phyloP scores from a whole-genome alignment of 495 filamentous ascomycete genomes.

The Penicillium nucicola region DNA sequence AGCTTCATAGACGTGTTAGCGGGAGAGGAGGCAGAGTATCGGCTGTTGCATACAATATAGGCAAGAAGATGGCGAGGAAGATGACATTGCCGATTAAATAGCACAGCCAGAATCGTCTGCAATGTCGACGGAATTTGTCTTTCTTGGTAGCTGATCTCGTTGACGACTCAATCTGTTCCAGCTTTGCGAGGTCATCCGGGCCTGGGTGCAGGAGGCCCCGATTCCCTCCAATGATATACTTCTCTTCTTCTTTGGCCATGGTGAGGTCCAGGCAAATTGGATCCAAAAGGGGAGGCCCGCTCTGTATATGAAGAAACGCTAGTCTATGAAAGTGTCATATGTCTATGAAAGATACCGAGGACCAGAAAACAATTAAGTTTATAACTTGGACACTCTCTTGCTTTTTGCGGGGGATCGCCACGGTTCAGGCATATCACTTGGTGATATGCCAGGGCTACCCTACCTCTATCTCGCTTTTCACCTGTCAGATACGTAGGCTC shows the following conservation, averaged over 20 bases:
- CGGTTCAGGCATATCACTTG: neutral
- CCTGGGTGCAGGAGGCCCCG: neutral
- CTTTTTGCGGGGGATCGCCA: slow-evolving; percentile 3
- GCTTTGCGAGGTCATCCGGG: slow-evolving; percentile 2
- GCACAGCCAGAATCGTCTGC: slow-evolving; percentile 36
- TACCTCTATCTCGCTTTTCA: no score
- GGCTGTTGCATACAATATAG: slow-evolving; percentile 25
- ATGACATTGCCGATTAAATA: slow-evolving; percentile 36
- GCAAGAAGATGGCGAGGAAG: slow-evolving; percentile 38
- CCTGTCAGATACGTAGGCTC: no score
- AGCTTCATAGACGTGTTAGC: slow-evolving; percentile 21
- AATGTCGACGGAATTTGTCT: slow-evolving; percentile 29
- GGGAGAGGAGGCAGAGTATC: neutral
- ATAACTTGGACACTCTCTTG: neutral
- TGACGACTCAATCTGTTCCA: slow-evolving; percentile 17
- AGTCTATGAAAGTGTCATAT: neutral
- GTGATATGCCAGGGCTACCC: neutral
- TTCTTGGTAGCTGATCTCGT: slow-evolving; percentile 8
- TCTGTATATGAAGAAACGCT: neutral
- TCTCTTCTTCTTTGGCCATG: neutral
- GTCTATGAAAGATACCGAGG: slow-evolving; percentile 1
- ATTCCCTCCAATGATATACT: slow-evolving; percentile 5
- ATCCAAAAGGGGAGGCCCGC: neutral
- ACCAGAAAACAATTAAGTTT: neutral
- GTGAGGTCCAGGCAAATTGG: neutral